Evolutionary conservation across 2,329 filamentous ascomycete species (phyloP), one percentile per base, ranked within the genome.

Genomic region (Byssothecium circinans): DNA sequence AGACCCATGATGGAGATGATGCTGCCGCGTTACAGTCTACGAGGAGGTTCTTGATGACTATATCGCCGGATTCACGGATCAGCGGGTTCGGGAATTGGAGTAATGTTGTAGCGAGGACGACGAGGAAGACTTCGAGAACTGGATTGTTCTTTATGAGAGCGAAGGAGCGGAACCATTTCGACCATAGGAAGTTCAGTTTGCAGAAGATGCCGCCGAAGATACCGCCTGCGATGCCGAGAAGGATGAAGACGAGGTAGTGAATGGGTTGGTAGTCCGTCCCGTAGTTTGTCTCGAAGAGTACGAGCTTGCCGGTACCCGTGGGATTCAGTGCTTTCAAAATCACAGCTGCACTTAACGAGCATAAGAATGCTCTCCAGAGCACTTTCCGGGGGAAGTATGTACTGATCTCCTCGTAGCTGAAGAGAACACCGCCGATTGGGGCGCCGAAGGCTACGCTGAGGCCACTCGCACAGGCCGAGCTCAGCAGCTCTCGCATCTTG

Each of bases 401-500:
- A 52, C 74, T 78, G 51, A 84, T 82, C 67, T 84, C 81, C 67
- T 78, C 58, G 36, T 83, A 83, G 36, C 76, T 78, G 61, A 85
- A 85, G 3, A 84, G 67, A 0, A 84, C 81, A 8, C 81, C 81
- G 1, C 81, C 81, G 42, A 84, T 83, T 0, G 82, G 82, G 17
- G 82, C 81, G 5, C 82, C 82, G 54, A 84, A 85, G 0, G 81
- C 82, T 0, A 84, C 82, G 15, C 78, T 80, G 39, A 85, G 64
- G 2, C 81, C 82, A 11, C 80, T 72, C 0, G 81, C 79, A 52
- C 80, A 83, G 2, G 79, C 78, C 2, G 81, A 80, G 36, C 78
- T 79, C 10, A 84, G 70, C 60, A 84, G 75, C 63, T 84, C 81
- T 10, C 81, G 69, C 71, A 83, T 75, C 61, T 83, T 82, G 33